phyloP scores from a whole-genome alignment of 352 stramenopile species.

The Pythium periplocum region DNA sequence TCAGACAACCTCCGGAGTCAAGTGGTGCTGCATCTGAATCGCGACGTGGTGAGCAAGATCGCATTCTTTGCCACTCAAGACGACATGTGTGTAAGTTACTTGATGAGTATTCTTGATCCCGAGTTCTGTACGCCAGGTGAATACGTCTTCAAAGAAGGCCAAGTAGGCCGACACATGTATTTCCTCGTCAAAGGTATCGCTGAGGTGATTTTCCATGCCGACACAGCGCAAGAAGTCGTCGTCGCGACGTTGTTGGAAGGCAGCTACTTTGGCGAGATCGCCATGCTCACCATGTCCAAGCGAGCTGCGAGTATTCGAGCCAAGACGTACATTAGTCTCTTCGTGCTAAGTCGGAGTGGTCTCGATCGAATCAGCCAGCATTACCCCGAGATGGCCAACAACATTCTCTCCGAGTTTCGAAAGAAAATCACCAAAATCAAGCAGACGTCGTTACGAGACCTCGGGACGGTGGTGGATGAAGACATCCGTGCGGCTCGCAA shows the following conservation, averaged over 20 bases:
- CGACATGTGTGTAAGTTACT: slow-evolving; percentile 74
- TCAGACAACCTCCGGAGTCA: slow-evolving; percentile 75
- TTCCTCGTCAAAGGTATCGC: slow-evolving; percentile 73
- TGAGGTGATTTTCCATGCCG: slow-evolving; percentile 66
- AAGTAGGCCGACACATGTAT: slow-evolving; percentile 79
- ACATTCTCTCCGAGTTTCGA: slow-evolving; percentile 66
- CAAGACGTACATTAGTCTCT: slow-evolving; percentile 75
- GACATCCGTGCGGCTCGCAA: slow-evolving; percentile 31
- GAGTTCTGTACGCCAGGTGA: slow-evolving; percentile 77
- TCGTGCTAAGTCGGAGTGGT: slow-evolving; percentile 67
- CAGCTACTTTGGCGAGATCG: slow-evolving; percentile 79
- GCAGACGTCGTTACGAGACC: slow-evolving; percentile 26
- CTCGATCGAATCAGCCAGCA: slow-evolving; percentile 68
- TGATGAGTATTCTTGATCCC: slow-evolving; percentile 74
- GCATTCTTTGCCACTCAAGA: slow-evolving; percentile 74
- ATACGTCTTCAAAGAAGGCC: slow-evolving; percentile 81
- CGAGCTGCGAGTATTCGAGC: slow-evolving; percentile 71
- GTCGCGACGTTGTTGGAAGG: slow-evolving; percentile 61
- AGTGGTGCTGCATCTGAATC: slow-evolving; percentile 71
- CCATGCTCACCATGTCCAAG: slow-evolving; percentile 78
- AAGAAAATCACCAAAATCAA: slow-evolving; percentile 84
- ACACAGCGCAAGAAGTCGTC: slow-evolving; percentile 42
- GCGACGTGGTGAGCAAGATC: slow-evolving; percentile 81
- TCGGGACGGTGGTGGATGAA: slow-evolving; percentile 31
- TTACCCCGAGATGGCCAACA: slow-evolving; percentile 78